phyloP scores from a whole-genome alignment of 306 rosid genomes.

The Glycine tomentella region DNA sequence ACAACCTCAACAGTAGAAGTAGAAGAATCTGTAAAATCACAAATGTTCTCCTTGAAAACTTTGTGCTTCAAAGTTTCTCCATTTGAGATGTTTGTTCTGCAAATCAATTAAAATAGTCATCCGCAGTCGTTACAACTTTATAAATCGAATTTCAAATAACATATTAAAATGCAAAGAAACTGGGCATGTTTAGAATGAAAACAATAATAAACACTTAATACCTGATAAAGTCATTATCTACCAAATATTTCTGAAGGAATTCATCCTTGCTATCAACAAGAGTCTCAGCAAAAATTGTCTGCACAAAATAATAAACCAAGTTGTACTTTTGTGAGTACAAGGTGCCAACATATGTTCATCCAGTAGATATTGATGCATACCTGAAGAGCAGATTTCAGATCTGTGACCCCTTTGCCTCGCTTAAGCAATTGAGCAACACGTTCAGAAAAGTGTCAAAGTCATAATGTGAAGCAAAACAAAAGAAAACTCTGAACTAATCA shows the following conservation, averaged over 20 bases:
- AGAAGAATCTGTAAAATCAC: conserved; percentile 51
- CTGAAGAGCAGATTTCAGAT: conserved; percentile 81
- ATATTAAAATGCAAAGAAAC: conserved; percentile 13
- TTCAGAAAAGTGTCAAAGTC: conserved; percentile 31
- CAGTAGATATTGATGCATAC: conserved; percentile 46
- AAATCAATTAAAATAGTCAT: conserved; percentile 37
- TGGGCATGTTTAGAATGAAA: background rate
- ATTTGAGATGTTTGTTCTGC: conserved; percentile 59
- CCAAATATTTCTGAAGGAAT: conserved; percentile 70
- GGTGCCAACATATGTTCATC: conserved; percentile 10
- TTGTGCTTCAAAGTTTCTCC: conserved; percentile 69
- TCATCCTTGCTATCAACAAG: conserved; percentile 81
- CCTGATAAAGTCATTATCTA: conserved; percentile 66
- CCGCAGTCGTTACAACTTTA: conserved; percentile 17
- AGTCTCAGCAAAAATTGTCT: conserved; percentile 88
- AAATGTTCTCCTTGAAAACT: conserved; percentile 50
- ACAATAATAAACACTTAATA: conserved; percentile 37
- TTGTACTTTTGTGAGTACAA: conserved; percentile 30
- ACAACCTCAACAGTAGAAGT: conserved; percentile 77
- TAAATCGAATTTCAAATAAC: conserved; percentile 21
- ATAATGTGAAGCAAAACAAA: conserved; percentile 13
- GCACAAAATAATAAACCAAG: conserved; percentile 48
- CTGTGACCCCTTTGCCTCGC: conserved; percentile 94
- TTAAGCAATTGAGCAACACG: conserved; percentile 50
- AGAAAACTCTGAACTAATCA: background rate